A percentile compares a stretch with the other conserved stretches of the same genome.
Evolutionary conservation across 106 monocot species (phyloP).

Genomic region (Acanthochlamys bracteata): DNA sequence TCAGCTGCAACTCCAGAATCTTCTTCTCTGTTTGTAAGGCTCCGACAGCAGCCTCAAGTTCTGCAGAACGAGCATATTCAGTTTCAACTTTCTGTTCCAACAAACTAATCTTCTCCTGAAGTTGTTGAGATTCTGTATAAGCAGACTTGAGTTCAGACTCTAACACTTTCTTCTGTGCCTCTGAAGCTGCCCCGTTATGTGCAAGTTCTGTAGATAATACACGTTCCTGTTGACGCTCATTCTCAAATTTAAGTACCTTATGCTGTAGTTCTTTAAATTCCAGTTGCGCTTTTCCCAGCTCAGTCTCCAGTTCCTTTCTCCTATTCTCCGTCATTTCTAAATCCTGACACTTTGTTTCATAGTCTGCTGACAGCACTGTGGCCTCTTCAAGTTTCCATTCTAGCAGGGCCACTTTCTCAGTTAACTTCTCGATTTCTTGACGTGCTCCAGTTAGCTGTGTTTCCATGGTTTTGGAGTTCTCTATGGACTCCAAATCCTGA

Average conservation of each 20-base stretch:
- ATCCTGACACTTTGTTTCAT: background rate
- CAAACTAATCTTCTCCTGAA: background rate
- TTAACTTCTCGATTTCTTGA: slow-evolving; percentile 10
- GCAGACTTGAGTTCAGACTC: slow-evolving; percentile 6
- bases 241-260: background rate
- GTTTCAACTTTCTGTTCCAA: slow-evolving; percentile 3
- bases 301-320: slow-evolving; percentile 1
- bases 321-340: background rate
- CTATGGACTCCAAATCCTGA: slow-evolving; percentile 10
- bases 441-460: slow-evolving; percentile 15
- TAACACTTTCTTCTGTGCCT: slow-evolving; percentile 6
- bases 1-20: background rate
- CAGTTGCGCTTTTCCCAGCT: slow-evolving; percentile 1
- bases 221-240: background rate
- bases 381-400: slow-evolving; percentile 6
- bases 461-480: slow-evolving; percentile 10
- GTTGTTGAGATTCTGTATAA: background rate
- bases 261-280: slow-evolving; percentile 5
- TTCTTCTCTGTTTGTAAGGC: background rate
- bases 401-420: slow-evolving; percentile 5
- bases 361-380: background rate
- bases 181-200: background rate
- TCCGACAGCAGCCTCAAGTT: background rate
- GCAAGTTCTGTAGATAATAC: slow-evolving; percentile 8
- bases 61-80: background rate